Evolutionary conservation across 2,329 filamentous ascomycete species (phyloP).

Genomic region (Cercospora nicotianae): DNA sequence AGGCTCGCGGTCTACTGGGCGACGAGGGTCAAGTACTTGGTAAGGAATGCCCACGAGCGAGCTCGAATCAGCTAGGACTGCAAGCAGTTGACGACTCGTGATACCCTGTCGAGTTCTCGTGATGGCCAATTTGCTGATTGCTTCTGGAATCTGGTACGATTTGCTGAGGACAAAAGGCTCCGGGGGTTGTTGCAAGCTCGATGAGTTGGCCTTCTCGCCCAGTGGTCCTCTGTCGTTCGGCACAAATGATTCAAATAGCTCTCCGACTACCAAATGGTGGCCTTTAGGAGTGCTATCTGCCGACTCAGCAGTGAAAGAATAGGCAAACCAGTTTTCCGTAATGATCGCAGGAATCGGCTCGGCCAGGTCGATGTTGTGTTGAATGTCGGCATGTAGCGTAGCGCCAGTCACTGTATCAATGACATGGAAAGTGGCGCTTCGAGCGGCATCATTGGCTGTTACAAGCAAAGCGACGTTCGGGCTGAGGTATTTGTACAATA

Average conservation of each 20-base stretch:
- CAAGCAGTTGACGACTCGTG: slow-evolving; percentile 76
- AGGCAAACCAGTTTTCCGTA: slow-evolving; percentile 94
- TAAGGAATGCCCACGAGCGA: slow-evolving; percentile 79
- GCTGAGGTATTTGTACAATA: slow-evolving; percentile 96
- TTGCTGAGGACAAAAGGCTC: slow-evolving; percentile 77
- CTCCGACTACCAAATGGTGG: slow-evolving; percentile 80
- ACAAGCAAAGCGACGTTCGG: slow-evolving; percentile 79
- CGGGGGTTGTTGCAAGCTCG: slow-evolving; percentile 66
- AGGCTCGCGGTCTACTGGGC: slow-evolving; percentile 81
- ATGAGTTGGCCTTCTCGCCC: slow-evolving; percentile 69
- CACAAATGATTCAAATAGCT: slow-evolving; percentile 83
- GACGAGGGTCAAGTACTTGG: slow-evolving; percentile 76
- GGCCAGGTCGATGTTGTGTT: slow-evolving; percentile 70
- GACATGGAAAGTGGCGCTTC: slow-evolving; percentile 70
- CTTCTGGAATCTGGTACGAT: slow-evolving; percentile 74
- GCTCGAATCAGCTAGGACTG: slow-evolving; percentile 70
- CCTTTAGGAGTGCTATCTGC: slow-evolving; percentile 65
- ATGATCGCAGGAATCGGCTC: slow-evolving; percentile 75
- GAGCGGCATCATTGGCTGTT: slow-evolving; percentile 59
- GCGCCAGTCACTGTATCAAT: slow-evolving; percentile 84
- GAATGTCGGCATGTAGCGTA: slow-evolving; percentile 68
- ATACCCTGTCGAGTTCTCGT: slow-evolving; percentile 93
- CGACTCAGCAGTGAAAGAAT: slow-evolving; percentile 66
- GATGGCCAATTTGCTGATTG: slow-evolving; percentile 77
- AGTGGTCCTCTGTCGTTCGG: slow-evolving; percentile 83